Evolutionary conservation across 176 grass and related monocot genomes (phyloP).

Genomic region (Puya raimondii): DNA sequence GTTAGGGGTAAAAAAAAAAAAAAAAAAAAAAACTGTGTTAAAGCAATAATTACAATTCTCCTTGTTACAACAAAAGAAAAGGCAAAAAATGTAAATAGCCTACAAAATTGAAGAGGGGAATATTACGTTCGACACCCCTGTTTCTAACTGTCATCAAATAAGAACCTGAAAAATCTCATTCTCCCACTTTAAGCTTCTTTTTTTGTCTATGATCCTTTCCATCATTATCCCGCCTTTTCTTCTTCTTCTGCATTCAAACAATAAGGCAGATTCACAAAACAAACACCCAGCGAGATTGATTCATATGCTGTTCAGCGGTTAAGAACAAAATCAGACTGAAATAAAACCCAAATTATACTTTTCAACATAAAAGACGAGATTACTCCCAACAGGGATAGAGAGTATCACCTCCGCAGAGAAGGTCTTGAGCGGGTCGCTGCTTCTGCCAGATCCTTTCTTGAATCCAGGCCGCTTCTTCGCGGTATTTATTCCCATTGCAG

Average conservation of each 20-base stretch:
- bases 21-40: too few relatives aligned
- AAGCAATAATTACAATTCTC: too few relatives aligned
- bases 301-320: too few relatives aligned
- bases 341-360: not conserved
- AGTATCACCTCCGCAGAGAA: conserved; percentile 75
- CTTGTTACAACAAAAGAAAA: too few relatives aligned
- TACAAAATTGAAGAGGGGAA: conserved; percentile 22
- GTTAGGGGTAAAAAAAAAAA: too few relatives aligned
- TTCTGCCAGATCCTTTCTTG: conserved; percentile 64
- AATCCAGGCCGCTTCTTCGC: conserved; percentile 43
- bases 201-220: conserved; percentile 35
- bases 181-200: conserved; percentile 28
- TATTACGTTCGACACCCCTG: conserved; percentile 1
- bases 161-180: not conserved
- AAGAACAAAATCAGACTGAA: not conserved
- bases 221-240: conserved; percentile 27
- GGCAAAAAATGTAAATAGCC: not conserved
- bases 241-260: conserved; percentile 41
- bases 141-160: not conserved
- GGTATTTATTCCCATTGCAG: conserved; percentile 65
- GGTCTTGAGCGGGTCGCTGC: conserved; percentile 77
- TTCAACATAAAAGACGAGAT: not conserved
- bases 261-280: conserved; percentile 17
- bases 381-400: not conserved
- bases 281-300: not conserved